phyloP scores from a whole-genome alignment of 306 rosid species.

The Abrus precatorius region DNA sequence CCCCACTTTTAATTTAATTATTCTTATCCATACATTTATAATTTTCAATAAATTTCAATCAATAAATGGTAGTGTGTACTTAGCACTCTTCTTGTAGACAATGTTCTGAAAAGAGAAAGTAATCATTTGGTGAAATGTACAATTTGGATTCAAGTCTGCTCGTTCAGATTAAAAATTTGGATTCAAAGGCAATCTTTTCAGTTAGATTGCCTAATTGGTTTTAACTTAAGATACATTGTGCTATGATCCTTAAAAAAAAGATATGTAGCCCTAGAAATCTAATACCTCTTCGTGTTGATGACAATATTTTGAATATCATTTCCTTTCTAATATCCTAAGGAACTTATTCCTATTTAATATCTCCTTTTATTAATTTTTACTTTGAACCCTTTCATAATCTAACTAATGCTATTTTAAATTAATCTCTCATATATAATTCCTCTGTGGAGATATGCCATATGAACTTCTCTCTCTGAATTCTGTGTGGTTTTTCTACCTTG shows the following conservation, averaged over 20 bases:
- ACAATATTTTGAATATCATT: constrained; percentile 16
- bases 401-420: constrained; percentile 7
- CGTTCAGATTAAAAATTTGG: neutral
- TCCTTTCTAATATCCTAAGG: neutral
- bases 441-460: neutral
- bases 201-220: neutral
- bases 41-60: too few species aligned
- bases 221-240: neutral
- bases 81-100: neutral
- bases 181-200: neutral
- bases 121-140: neutral
- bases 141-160: neutral
- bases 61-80: too few species aligned
- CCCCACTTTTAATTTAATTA: too few species aligned
- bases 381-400: constrained; percentile 3
- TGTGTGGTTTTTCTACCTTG: constrained; percentile 31
- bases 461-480: constrained; percentile 25
- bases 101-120: constrained; percentile 11
- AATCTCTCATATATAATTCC: neutral
- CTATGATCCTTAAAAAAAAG: neutral
- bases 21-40: too few species aligned
- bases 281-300: constrained; percentile 7
- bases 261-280: neutral
- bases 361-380: neutral
- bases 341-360: neutral